These are phyloP conservation scores for Alternaria sp. DNA, from an alignment of 2,329 filamentous ascomycete species.

Conservation along the genomic window DNA sequence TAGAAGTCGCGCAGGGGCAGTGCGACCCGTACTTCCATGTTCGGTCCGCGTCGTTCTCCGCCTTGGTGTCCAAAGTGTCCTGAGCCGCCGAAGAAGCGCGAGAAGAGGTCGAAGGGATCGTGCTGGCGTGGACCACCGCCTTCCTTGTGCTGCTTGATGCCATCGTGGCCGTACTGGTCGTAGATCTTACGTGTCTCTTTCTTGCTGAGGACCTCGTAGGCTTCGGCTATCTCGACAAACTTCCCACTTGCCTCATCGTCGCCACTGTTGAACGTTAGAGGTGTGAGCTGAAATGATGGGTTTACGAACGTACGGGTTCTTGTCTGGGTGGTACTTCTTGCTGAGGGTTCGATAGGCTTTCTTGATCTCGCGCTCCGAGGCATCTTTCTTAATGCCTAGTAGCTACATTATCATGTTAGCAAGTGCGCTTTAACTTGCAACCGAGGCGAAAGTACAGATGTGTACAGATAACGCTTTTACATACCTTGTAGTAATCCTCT, in stretches of 20 bases:
- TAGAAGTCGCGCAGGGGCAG: constrained; percentile 91
- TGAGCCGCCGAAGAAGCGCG: constrained; percentile 91
- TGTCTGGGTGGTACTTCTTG: constrained; percentile 97
- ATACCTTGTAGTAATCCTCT: constrained; percentile 81
- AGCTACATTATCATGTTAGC: constrained; percentile 61
- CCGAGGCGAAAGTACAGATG: neutral
- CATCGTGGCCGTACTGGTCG: constrained; percentile 92
- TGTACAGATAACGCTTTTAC: constrained; percentile 6
- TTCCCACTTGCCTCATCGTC: constrained; percentile 83
- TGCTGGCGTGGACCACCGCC: constrained; percentile 68
- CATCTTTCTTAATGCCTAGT: constrained; percentile 78
- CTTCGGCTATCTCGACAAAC: constrained; percentile 92
- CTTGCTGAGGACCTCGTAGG: constrained; percentile 89
- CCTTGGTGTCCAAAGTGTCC: constrained; percentile 82
- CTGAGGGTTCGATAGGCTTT: constrained; percentile 88
- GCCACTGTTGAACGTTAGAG: constrained; percentile 59
- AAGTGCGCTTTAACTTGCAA: neutral
- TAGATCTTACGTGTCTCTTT: constrained; percentile 84
- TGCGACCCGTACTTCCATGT: constrained; percentile 84
- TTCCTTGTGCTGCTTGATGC: constrained; percentile 80
- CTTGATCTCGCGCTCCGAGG: constrained; percentile 88
- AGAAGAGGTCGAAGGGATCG: constrained; percentile 96
- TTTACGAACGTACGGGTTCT: constrained; percentile 79
- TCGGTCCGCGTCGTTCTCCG: constrained; percentile 80
- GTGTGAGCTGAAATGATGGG: constrained; percentile 10